A percentile compares a stretch with the other conserved stretches of the same genome.
Evolutionary conservation across 805 yeast genomes (phyloP).

Genomic region (Yarrowia phangngaensis): DNA sequence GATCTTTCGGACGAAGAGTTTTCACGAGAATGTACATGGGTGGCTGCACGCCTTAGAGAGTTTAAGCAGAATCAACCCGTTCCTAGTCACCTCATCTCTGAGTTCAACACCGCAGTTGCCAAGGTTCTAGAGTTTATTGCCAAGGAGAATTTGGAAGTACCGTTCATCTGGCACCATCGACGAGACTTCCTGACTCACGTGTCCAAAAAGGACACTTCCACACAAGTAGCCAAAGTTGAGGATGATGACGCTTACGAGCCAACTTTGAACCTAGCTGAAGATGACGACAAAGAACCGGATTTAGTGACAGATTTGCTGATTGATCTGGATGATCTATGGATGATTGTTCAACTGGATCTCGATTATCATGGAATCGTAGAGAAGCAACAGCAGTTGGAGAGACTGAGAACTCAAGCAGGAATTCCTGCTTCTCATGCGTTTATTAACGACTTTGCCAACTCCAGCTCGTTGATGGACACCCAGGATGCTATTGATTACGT

Average conservation of each 20-base stretch:
- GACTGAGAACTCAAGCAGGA: conserved; percentile 8
- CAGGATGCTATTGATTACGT: conserved; percentile 86
- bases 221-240: conserved; percentile 19
- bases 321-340: conserved; percentile 85
- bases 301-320: conserved; percentile 36
- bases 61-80: conserved; percentile 39
- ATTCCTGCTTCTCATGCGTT: conserved; percentile 49
- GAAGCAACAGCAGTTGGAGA: conserved; percentile 44
- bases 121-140: conserved; percentile 68
- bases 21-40: conserved; percentile 72
- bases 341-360: conserved; percentile 77
- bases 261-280: conserved; percentile 33
- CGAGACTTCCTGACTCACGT: conserved; percentile 74
- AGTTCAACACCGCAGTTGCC: conserved; percentile 63
- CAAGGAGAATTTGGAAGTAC: conserved; percentile 81
- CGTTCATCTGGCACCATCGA: conserved; percentile 92
- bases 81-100: conserved; percentile 34
- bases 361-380: conserved; percentile 80
- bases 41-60: conserved; percentile 41
- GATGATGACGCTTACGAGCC: conserved; percentile 26
- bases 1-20: conserved; percentile 63
- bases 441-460: conserved; percentile 53
- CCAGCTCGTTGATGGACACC: conserved; percentile 66
- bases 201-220: conserved; percentile 36
- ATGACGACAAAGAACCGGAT: conserved; percentile 45